phyloP scores from a whole-genome alignment of 1,284 basidiomycete species.

The Boletellus deceptivus region DNA sequence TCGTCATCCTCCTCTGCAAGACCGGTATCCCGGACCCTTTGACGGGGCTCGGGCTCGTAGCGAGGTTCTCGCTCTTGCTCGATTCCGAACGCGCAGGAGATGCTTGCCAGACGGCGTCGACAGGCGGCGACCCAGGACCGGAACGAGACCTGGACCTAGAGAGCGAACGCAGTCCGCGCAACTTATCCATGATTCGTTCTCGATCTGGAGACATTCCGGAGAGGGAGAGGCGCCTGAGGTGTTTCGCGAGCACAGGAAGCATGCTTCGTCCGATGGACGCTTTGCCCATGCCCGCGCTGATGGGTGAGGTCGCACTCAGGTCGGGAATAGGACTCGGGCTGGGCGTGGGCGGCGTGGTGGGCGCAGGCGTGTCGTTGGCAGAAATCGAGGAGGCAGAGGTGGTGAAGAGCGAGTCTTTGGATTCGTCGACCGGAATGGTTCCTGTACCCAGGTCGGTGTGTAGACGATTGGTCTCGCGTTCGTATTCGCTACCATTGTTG shows the following conservation, averaged over 20 bases:
- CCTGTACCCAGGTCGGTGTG: background rate
- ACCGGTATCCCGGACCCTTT: conserved; percentile 32
- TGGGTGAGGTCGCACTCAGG: conserved; percentile 1
- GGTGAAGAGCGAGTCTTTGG: conserved; percentile 31
- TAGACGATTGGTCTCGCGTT: background rate
- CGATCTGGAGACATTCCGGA: conserved; percentile 15
- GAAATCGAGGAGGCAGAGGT: conserved; percentile 25
- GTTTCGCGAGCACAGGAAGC: conserved; percentile 29
- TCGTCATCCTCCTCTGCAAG: conserved; percentile 30
- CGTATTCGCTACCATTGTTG: background rate
- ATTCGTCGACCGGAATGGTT: conserved; percentile 22
- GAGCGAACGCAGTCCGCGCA: conserved; percentile 17
- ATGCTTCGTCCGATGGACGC: conserved; percentile 26
- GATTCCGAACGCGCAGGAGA: conserved; percentile 23
- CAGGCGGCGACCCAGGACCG: conserved; percentile 6
- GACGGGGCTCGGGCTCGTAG: conserved; percentile 17
- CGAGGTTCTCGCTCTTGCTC: conserved; percentile 12
- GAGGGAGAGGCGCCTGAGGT: conserved; percentile 25
- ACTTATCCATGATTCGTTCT: conserved; percentile 18
- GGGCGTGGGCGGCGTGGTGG: conserved; percentile 25
- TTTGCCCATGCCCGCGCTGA: background rate
- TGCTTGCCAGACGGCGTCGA: conserved; percentile 7
- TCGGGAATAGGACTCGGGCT: conserved; percentile 1
- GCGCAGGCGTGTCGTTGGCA: conserved; percentile 21
- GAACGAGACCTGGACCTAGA: conserved; percentile 11